Evolutionary conservation across 2,329 filamentous ascomycete species (phyloP), one percentile per base, ranked within the genome.

Genomic region (Trichoderma hamatum): DNA sequence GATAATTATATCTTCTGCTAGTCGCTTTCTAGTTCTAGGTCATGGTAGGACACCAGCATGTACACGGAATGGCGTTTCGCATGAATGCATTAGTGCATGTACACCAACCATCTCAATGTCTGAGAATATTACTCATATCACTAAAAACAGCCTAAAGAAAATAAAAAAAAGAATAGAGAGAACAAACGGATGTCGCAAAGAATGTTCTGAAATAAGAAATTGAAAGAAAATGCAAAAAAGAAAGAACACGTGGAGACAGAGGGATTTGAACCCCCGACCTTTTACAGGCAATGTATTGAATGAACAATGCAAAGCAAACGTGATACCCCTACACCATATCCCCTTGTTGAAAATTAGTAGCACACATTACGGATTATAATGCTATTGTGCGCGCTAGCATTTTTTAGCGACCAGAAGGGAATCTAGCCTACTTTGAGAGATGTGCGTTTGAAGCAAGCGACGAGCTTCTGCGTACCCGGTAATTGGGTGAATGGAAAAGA

Each of bases 241-340:
- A 56, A 56, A 30, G 34, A 60, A 63, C 55, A 62, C 56, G 58
- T 69, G 67, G 67, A 69, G 67, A 69, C 60, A 65, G 61, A 66
- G 67, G 67, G 67, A 69, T 69, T 69, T 69, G 67, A 69, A 69
- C 67, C 67, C 67, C 67, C 61, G 67, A 69, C 67, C 67, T 56
- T 69, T 66, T 66, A 61, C 67, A 69, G 66, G 59, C 58, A 63
- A 63, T 67, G 39, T 59, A 67, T 67, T 60, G 39, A 68, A 30
- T 55, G 66, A 61, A 68, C 46, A 61, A 68, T 69, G 67, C 67
- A 69, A 69, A 69, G 67, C 67, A 66, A 66, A 69, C 51, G 61
- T 69, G 61, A 69, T 69, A 66, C 67, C 67, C 67, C 67, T 69
- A 69, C 61, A 69, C 67, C 67, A 69, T 65, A 58, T 69, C 67